Evolutionary conservation across 164 flowering plant species (phyloP).

Genomic region (Liriodendron chinense): DNA sequence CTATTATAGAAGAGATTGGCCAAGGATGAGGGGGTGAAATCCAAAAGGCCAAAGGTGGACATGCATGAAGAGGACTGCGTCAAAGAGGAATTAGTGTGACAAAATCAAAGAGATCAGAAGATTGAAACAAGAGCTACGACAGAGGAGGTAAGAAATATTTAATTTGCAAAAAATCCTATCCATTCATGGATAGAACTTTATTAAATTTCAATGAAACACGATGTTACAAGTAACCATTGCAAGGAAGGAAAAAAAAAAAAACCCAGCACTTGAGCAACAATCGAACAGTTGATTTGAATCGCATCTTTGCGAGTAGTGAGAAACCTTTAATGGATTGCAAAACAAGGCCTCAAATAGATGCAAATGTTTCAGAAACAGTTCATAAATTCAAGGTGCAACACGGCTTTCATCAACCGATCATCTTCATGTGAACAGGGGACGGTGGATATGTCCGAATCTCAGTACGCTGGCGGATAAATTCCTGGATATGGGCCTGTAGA

Average conservation of each 20-base stretch:
- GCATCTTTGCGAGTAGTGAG: not conserved
- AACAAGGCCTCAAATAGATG: not conserved
- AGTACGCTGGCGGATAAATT: slow-evolving; percentile 37
- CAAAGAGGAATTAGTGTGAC: slow-evolving; percentile 28
- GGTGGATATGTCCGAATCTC: slow-evolving; percentile 1
- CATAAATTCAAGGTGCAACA: not conserved
- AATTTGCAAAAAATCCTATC: slow-evolving; percentile 51
- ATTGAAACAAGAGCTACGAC: slow-evolving; percentile 34
- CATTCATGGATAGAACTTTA: not conserved
- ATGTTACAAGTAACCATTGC: not conserved
- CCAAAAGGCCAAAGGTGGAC: slow-evolving; percentile 29
- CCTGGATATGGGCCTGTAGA: slow-evolving; percentile 32
- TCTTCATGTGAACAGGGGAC: not conserved
- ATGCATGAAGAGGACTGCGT: too few species aligned
- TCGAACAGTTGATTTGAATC: not conserved
- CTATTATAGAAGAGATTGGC: slow-evolving; percentile 36
- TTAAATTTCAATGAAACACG: not conserved
- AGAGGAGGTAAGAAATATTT: slow-evolving; percentile 40
- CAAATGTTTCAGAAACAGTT: not conserved
- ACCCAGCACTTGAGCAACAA: not conserved
- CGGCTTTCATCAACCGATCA: not conserved
- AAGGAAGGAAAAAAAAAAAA: not conserved
- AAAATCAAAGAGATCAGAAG: slow-evolving; percentile 38
- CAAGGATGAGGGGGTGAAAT: slow-evolving; percentile 6
- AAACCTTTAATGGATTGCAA: not conserved